Base-by-base conservation (phyloP, 805 yeast genomes). In the Kodamaea kakaduensis region DNA sequence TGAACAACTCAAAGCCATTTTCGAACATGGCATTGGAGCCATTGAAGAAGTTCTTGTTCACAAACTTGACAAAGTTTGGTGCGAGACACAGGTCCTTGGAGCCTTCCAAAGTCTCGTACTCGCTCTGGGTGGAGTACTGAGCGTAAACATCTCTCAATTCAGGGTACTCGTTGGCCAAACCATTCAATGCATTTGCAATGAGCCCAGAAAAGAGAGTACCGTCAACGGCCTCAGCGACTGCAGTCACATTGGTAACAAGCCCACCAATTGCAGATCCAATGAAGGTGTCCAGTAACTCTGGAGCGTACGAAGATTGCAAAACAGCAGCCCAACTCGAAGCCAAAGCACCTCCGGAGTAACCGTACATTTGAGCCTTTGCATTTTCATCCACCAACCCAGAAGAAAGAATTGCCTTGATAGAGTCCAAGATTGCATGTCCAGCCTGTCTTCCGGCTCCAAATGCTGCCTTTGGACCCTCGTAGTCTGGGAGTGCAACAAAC, bases 211-310 rank as follows among this genome's bases (percentile, higher is more conserved):
- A 54, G 3, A 46, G 4, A 6, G 48, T 44, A 2, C 61, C 61
- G 19, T 53, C 59, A 14, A 49, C 42, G 10, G 46, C 43, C 14
- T 36, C 40, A 5, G 55, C 51, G 1, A 59, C 50, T n/a, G 47
- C 51, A 5, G 62, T 55, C 9, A 63, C 45, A 31, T 63, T 59
- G 17, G 61, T 52, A 9, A 55, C 59, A 48, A 59, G 50, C 4
- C 69, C 69, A 6, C 69, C 69, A n/a, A 61, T 14, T 1, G 63
- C 62, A 10, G 51, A 61, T n/a, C 69, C 70, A 41, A 50, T 35
- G 35, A 52, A 10, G 43, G 35, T 31, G 20, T 28, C 15, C 47
- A 41, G 15, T 20, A 48, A 42, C 14, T 64, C 69, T 1, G 62
- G 59, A 3, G 69, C 68, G 37, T 64, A 64, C 3, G 41, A 26